Conservation (phyloP, 306 rosid genomes). For the Citrullus amarus region DNA sequence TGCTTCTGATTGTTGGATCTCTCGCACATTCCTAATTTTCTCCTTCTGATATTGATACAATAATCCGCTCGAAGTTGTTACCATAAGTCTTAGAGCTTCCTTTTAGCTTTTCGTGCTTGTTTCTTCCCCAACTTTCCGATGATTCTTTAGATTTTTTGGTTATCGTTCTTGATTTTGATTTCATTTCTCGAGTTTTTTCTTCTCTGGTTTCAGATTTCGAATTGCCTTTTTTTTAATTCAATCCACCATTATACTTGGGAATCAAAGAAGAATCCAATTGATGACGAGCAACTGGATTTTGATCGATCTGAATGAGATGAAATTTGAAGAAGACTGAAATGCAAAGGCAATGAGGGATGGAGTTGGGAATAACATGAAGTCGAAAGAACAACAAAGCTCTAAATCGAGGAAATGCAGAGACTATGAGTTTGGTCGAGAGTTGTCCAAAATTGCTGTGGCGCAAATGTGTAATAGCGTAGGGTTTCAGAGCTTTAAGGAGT, state of each 20-base stretch:
- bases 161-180: not conserved
- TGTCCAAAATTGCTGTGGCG: slow-evolving; percentile 46
- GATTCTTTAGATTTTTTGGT: not conserved
- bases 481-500: slow-evolving; percentile 37
- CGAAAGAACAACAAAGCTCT: slow-evolving; percentile 14
- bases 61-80: not conserved
- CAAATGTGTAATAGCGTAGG: slow-evolving; percentile 58
- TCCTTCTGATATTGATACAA: not conserved
- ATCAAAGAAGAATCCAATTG: not conserved
- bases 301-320: not conserved
- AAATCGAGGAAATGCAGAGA: slow-evolving; percentile 13
- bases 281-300: too few species aligned
- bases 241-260: not conserved
- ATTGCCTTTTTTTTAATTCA: too few species aligned
- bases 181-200: not conserved
- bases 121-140: not conserved
- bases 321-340: not conserved
- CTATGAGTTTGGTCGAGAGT: slow-evolving; percentile 49
- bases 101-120: not conserved
- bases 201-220: too few species aligned
- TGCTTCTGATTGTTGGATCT: not conserved
- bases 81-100: not conserved
- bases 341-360: slow-evolving; percentile 39
- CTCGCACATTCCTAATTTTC: not conserved
- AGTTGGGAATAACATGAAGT: slow-evolving; percentile 18